phyloP scores from a whole-genome alignment of 2,329 filamentous ascomycete genomes.

The Pyricularia pennisetigena region DNA sequence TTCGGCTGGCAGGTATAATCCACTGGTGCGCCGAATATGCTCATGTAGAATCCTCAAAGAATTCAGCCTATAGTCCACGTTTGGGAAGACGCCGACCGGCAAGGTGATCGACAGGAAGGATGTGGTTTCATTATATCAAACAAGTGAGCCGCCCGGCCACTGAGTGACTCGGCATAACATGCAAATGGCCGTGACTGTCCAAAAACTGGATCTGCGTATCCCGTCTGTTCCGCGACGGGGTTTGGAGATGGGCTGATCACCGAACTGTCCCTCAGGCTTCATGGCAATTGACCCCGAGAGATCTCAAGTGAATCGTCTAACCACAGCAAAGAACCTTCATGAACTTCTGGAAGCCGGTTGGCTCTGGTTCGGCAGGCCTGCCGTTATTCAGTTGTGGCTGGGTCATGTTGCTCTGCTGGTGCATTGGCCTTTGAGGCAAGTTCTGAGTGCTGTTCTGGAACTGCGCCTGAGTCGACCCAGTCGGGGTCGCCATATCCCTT shows the following conservation, averaged over 20 bases:
- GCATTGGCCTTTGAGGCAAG: conserved; percentile 57
- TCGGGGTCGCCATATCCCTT: conserved; percentile 71
- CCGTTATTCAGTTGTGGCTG: conserved; percentile 47
- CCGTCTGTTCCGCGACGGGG: neutral
- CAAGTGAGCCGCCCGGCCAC: neutral
- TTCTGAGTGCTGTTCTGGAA: conserved; percentile 95
- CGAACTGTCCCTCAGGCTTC: neutral
- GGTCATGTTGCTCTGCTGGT: conserved; percentile 49
- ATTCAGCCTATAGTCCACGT: neutral
- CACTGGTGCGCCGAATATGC: neutral
- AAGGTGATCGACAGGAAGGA: neutral
- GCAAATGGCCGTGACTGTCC: neutral
- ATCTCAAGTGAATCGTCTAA: conserved; percentile 27
- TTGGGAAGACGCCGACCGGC: neutral
- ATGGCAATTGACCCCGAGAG: neutral
- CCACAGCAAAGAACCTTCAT: conserved; percentile 91
- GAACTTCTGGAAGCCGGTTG: conserved; percentile 80
- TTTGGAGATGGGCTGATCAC: neutral
- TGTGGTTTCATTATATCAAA: neutral
- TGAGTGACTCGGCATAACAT: neutral
- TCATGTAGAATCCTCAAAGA: neutral
- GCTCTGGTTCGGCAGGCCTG: conserved; percentile 59
- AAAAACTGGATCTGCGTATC: neutral
- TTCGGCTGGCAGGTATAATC: neutral
- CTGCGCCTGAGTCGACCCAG: conserved; percentile 87